Evolutionary conservation across 2,329 filamentous ascomycete species (phyloP).

Genomic region (Plenodomus biglobosus): DNA sequence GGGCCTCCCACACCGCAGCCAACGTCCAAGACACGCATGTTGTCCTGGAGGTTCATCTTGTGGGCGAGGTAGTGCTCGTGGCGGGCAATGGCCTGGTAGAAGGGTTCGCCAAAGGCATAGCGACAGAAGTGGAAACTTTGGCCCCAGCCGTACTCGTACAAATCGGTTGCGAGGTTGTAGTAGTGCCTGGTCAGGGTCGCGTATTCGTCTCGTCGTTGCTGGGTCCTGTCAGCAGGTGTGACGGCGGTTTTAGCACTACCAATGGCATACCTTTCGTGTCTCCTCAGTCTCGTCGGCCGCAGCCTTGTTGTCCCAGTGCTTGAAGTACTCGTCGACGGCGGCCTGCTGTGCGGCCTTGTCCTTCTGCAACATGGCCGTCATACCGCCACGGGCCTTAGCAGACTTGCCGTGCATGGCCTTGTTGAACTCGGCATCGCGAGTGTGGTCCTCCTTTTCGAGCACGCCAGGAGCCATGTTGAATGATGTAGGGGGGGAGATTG

Average conservation of each 20-base stretch:
- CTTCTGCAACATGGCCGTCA: slow-evolving; percentile 85
- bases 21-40: slow-evolving; percentile 90
- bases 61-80: slow-evolving; percentile 98
- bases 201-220: slow-evolving; percentile 84
- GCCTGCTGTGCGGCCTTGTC: slow-evolving; percentile 75
- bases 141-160: slow-evolving; percentile 97
- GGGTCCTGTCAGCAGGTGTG: slow-evolving; percentile 22
- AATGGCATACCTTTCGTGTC: slow-evolving; percentile 66
- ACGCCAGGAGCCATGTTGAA: slow-evolving; percentile 54
- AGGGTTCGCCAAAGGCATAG: slow-evolving; percentile 82
- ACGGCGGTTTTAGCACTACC: background rate
- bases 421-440: slow-evolving; percentile 87
- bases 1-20: slow-evolving; percentile 96
- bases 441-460: slow-evolving; percentile 81
- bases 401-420: slow-evolving; percentile 81
- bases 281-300: slow-evolving; percentile 79
- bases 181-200: slow-evolving; percentile 93
- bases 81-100: slow-evolving; percentile 87
- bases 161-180: slow-evolving; percentile 94
- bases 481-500: slow-evolving; percentile 4
- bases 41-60: slow-evolving; percentile 80
- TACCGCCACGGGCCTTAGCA: slow-evolving; percentile 68
- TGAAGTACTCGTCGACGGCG: slow-evolving; percentile 90
- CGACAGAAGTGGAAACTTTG: slow-evolving; percentile 98
- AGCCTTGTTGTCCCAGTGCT: slow-evolving; percentile 89